phyloP scores from a whole-genome alignment of 202 grass and related monocot species.

The Dendrocalamus latiflorus region DNA sequence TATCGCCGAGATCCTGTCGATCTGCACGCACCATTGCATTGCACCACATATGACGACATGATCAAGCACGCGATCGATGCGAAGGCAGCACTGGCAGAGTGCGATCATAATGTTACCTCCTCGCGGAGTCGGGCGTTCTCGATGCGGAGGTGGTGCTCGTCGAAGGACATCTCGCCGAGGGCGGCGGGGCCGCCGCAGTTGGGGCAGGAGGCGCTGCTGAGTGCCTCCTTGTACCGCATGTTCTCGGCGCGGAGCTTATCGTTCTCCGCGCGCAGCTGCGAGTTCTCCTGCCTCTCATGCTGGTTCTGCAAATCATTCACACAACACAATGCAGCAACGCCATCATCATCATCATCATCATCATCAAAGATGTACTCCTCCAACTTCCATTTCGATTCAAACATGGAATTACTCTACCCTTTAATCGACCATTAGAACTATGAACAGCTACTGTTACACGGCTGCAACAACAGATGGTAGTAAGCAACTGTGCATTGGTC shows the following conservation, averaged over 20 bases:
- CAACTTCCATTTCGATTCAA: neutral
- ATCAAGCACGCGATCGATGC: neutral
- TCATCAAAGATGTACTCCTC: neutral
- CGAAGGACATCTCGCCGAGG: too few relatives aligned
- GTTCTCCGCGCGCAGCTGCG: slow-evolving; percentile 73
- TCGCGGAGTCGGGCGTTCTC: too few relatives aligned
- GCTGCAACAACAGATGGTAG: neutral
- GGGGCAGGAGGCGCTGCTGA: too few relatives aligned
- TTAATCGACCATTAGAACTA: neutral
- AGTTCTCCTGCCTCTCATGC: slow-evolving; percentile 85
- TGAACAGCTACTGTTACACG: neutral
- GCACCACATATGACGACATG: neutral
- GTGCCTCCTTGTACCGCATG: too few relatives aligned
- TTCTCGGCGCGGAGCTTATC: slow-evolving; percentile 92
- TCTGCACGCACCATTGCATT: slow-evolving; percentile 14
- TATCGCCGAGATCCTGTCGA: slow-evolving; percentile 75
- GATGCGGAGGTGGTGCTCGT: too few relatives aligned
- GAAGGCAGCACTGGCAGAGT: neutral
- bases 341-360: neutral
- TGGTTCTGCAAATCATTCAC: slow-evolving; percentile 57
- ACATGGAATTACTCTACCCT: neutral
- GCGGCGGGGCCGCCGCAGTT: too few relatives aligned
- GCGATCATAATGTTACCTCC: slow-evolving; percentile 31
- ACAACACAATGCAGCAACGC: neutral
- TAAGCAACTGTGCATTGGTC: neutral